These are phyloP conservation scores for Stemphylium lycopersici DNA, from an alignment of 2,329 filamentous ascomycete genomes.

Conservation along the genomic window DNA sequence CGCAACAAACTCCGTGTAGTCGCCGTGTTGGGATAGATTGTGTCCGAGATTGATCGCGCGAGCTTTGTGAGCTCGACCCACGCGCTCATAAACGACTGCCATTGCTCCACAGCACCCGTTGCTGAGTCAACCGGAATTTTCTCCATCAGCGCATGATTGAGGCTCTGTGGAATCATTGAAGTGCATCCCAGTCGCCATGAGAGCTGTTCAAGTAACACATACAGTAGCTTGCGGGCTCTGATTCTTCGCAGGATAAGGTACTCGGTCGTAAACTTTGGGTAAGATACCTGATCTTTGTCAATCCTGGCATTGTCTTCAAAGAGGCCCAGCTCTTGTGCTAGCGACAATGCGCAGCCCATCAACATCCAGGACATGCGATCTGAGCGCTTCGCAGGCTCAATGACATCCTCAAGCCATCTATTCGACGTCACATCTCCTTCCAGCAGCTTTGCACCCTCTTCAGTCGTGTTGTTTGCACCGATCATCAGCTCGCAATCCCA, in stretches of 20 bases:
- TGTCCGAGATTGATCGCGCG: constrained; percentile 59
- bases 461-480: constrained; percentile 49
- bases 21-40: constrained; percentile 56
- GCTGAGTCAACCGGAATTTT: constrained; percentile 48
- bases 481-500: constrained; percentile 62
- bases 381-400: constrained; percentile 60
- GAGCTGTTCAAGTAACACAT: constrained; percentile 59
- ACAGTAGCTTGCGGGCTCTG: constrained; percentile 44
- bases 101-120: constrained; percentile 51
- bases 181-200: constrained; percentile 60
- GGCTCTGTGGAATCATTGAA: constrained; percentile 58
- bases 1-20: constrained; percentile 50
- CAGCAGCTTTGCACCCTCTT: constrained; percentile 41
- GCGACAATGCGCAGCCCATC: constrained; percentile 59
- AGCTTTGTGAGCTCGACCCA: constrained; percentile 56
- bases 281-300: constrained; percentile 45
- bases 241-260: constrained; percentile 42
- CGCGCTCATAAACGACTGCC: constrained; percentile 59
- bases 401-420: constrained; percentile 60
- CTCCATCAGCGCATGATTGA: constrained; percentile 49
- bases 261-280: constrained; percentile 40
- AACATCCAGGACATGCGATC: constrained; percentile 68
- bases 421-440: constrained; percentile 48
- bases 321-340: constrained; percentile 61
- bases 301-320: constrained; percentile 51